Evolutionary conservation across 768 basidiomycete genomes (phyloP).

Genomic region (Termitomyces sp.): DNA sequence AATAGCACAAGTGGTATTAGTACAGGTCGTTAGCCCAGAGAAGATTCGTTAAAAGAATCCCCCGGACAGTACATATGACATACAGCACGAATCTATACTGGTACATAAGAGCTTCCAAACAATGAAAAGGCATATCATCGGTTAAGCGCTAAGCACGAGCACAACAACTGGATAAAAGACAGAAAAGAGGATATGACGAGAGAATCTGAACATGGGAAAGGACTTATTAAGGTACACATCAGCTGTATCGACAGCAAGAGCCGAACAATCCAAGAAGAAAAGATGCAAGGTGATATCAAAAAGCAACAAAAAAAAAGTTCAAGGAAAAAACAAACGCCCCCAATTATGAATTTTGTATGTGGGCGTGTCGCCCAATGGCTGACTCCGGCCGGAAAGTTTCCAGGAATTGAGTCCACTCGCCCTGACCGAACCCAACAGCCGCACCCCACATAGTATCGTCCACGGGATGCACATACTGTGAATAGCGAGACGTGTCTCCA

Average conservation of each 20-base stretch:
- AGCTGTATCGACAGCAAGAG: slow-evolving; percentile 15
- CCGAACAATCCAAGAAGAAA: slow-evolving; percentile 17
- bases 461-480: slow-evolving; percentile 44
- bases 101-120: slow-evolving; percentile 24
- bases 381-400: slow-evolving; percentile 55
- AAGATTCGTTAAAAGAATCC: slow-evolving; percentile 21
- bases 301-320: neutral
- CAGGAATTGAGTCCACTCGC: slow-evolving; percentile 64
- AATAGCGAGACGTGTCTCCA: slow-evolving; percentile 32
- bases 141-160: slow-evolving; percentile 6
- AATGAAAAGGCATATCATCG: slow-evolving; percentile 3
- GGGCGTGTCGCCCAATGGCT: slow-evolving; percentile 21
- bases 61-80: slow-evolving; percentile 20
- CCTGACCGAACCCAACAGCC: slow-evolving; percentile 66
- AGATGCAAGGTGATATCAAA: neutral
- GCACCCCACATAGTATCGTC: slow-evolving; percentile 76
- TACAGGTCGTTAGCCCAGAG: neutral
- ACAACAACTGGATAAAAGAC: slow-evolving; percentile 6
- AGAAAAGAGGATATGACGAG: slow-evolving; percentile 9
- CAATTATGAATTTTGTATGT: slow-evolving; percentile 28
- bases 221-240: slow-evolving; percentile 12
- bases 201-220: slow-evolving; percentile 7
- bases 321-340: neutral
- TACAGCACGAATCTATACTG: slow-evolving; percentile 26
- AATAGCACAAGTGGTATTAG: neutral